Evolutionary conservation across 1,284 basidiomycete species (phyloP).

Genomic region (Rugosomyces carneus): DNA sequence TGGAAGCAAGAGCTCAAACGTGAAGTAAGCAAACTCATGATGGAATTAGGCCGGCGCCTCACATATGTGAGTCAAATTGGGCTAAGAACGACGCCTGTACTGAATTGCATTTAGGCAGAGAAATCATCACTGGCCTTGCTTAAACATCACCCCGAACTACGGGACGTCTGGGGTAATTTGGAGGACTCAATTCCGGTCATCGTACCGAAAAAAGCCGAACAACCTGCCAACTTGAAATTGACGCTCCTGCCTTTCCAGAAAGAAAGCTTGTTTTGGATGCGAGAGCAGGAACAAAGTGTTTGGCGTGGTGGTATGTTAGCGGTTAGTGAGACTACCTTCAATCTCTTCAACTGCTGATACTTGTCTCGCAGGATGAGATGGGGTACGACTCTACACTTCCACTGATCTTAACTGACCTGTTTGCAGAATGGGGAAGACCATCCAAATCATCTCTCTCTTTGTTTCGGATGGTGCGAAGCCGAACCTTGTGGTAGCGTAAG

Average conservation of each 20-base stretch:
- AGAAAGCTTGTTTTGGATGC: conserved; percentile 96
- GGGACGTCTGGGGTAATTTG: conserved; percentile 85
- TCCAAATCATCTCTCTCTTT: conserved; percentile 92
- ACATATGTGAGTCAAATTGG: conserved; percentile 45
- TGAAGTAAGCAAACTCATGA: conserved; percentile 45
- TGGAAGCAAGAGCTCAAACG: conserved; percentile 30
- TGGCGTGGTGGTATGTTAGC: conserved; percentile 95
- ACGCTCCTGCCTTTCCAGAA: conserved; percentile 77
- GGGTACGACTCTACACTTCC: conserved; percentile 43
- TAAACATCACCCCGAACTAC: conserved; percentile 71
- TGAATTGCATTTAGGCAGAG: conserved; percentile 52
- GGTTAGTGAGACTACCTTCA: conserved; percentile 35
- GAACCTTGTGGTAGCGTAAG: conserved; percentile 87
- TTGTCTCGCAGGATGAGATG: conserved; percentile 73
- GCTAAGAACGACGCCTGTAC: not conserved
- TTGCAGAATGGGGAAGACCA: conserved; percentile 94
- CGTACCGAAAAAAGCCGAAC: conserved; percentile 67
- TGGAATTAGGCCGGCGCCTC: conserved; percentile 62
- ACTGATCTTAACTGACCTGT: conserved; percentile 7
- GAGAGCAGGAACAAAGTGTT: conserved; percentile 81
- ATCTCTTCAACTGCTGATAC: conserved; percentile 1
- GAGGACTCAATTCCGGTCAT: conserved; percentile 58
- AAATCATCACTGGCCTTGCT: conserved; percentile 63
- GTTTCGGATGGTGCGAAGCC: conserved; percentile 76
- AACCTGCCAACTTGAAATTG: conserved; percentile 77